phyloP scores from a whole-genome alignment of 140 eudicot species.

The Bidens hawaiensis region DNA sequence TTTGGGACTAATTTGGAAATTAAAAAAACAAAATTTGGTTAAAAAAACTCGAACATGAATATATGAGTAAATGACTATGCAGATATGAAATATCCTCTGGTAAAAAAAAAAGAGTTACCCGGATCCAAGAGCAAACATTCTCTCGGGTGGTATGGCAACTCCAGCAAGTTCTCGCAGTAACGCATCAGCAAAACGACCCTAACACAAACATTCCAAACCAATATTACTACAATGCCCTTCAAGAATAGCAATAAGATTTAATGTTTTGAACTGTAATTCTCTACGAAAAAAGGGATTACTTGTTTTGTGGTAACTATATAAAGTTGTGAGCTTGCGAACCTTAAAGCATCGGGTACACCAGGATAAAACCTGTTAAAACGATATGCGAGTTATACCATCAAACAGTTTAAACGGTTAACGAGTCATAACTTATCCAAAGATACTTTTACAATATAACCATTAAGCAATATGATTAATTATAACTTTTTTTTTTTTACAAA shows the following conservation, averaged over 20 bases:
- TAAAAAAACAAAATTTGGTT: not conserved
- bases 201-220: not conserved
- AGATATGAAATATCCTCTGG: not conserved
- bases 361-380: conserved; percentile 76
- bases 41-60: not conserved
- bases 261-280: not conserved
- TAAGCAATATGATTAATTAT: no score
- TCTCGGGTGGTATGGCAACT: conserved; percentile 77
- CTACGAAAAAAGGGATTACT: conserved; percentile 32
- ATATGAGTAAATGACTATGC: no score
- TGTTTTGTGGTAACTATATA: conserved; percentile 96
- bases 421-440: not conserved
- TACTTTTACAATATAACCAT: no score
- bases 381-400: not conserved
- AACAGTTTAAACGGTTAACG: not conserved
- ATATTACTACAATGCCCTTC: not conserved
- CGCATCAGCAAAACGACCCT: conserved; percentile 92
- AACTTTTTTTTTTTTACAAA: not conserved
- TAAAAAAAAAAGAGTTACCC: conserved; percentile 56
- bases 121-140: conserved; percentile 80
- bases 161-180: conserved; percentile 90
- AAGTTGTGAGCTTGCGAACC: conserved; percentile 83
- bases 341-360: conserved; percentile 92
- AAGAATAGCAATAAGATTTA: not conserved
- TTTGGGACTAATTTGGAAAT: conserved; percentile 60